Conservation (phyloP, 2,329 filamentous ascomycete species). For the Talaromyces sp. region DNA sequence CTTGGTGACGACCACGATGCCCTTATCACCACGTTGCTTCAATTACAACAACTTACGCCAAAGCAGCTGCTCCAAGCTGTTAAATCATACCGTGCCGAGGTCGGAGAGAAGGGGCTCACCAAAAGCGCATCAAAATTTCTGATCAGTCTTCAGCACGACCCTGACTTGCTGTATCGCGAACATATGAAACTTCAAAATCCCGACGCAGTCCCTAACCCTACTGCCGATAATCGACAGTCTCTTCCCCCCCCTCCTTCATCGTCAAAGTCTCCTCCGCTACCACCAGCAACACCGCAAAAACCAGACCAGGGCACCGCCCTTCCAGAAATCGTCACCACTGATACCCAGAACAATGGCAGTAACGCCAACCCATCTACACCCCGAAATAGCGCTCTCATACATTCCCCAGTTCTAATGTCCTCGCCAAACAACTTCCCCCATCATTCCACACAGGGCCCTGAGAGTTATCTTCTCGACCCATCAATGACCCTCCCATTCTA, state of each 20-base stretch:
- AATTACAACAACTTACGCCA: conserved; percentile 75
- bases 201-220: background rate
- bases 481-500: conserved; percentile 90
- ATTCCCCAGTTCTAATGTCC: conserved; percentile 4
- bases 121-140: conserved; percentile 88
- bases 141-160: conserved; percentile 69
- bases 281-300: background rate
- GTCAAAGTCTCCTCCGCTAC: background rate
- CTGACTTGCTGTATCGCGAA: conserved; percentile 47
- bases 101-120: conserved; percentile 85
- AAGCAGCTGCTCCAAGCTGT: conserved; percentile 88
- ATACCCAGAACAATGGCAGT: background rate
- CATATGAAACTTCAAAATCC: conserved; percentile 26
- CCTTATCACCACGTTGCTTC: conserved; percentile 79
- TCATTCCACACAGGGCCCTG: conserved; percentile 6
- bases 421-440: conserved; percentile 1
- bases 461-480: conserved; percentile 68
- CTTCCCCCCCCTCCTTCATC: background rate
- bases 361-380: conserved; percentile 4
- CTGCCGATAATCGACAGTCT: background rate
- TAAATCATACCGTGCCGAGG: conserved; percentile 88
- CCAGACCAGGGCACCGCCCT: background rate
- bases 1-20: conserved; percentile 85
- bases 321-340: background rate
- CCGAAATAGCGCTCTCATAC: conserved; percentile 4